Conservation (phyloP, 805 yeast species). For the Schizosaccharomyces osmophilus region DNA sequence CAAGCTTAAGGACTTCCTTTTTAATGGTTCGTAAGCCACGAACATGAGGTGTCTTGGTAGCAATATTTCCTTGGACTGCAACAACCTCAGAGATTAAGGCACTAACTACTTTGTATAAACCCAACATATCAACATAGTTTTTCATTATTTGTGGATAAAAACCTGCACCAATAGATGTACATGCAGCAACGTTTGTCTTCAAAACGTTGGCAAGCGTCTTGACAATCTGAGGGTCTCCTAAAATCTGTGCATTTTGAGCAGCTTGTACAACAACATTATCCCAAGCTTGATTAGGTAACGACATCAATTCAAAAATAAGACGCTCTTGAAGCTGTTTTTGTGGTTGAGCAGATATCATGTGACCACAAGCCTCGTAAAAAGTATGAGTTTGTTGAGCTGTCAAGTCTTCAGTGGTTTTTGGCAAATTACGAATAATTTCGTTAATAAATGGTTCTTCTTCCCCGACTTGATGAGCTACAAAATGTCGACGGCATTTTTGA, state of each 20-base stretch:
- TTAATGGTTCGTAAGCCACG: slow-evolving; percentile 89
- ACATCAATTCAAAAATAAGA: slow-evolving; percentile 57
- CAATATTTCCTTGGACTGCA: slow-evolving; percentile 57
- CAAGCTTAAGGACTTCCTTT: slow-evolving; percentile 70
- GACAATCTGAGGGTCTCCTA: slow-evolving; percentile 46
- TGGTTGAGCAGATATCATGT: slow-evolving; percentile 70
- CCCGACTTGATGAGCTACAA: slow-evolving; percentile 63
- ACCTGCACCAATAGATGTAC: slow-evolving; percentile 81
- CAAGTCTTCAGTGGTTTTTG: slow-evolving; percentile 67
- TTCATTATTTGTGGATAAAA: slow-evolving; percentile 69
- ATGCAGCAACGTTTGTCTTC: slow-evolving; percentile 86
- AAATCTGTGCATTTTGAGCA: slow-evolving; percentile 53
- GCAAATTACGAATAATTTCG: slow-evolving; percentile 65
- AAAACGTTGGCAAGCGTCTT: slow-evolving; percentile 81
- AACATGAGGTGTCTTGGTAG: slow-evolving; percentile 84
- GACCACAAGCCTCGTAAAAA: slow-evolving; percentile 92
- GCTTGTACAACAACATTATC: slow-evolving; percentile 65
- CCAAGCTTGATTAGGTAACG: slow-evolving; percentile 88
- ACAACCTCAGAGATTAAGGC: slow-evolving; percentile 62
- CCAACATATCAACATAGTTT: slow-evolving; percentile 72
- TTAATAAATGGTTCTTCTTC: slow-evolving; percentile 80
- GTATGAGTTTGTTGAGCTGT: slow-evolving; percentile 96
- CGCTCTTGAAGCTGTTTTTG: slow-evolving; percentile 43
- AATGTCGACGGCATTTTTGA: slow-evolving; percentile 82
- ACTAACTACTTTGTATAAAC: slow-evolving; percentile 70